phyloP scores from a whole-genome alignment of 2,329 filamentous ascomycete genomes.

The Pseudocercospora pini-densiflorae region DNA sequence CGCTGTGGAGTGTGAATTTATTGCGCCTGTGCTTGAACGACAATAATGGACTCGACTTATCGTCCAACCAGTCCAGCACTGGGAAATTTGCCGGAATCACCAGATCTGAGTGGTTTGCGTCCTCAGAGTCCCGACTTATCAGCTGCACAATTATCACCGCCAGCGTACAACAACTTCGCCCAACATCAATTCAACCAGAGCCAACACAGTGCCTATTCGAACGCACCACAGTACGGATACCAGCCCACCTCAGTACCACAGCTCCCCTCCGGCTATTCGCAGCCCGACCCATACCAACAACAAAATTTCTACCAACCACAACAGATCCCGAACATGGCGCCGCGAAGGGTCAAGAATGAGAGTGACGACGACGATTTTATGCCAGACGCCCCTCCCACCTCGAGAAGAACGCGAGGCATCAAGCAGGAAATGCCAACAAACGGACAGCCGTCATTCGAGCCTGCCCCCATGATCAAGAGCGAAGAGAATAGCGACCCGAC shows the following conservation, averaged over 20 bases:
- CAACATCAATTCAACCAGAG: constrained; percentile 22
- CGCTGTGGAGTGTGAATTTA: not conserved
- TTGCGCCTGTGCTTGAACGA: not conserved
- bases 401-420: constrained; percentile 28
- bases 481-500: constrained; percentile 37
- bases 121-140: constrained; percentile 6
- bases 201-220: constrained; percentile 17
- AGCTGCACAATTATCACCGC: constrained; percentile 2
- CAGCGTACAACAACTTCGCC: constrained; percentile 19
- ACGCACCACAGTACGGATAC: constrained; percentile 19
- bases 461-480: constrained; percentile 25
- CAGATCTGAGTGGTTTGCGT: constrained; percentile 16
- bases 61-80: constrained; percentile 25
- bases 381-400: constrained; percentile 31
- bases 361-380: constrained; percentile 39
- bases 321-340: constrained; percentile 27
- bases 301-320: constrained; percentile 27
- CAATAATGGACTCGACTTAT: constrained; percentile 26
- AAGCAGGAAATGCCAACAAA: constrained; percentile 26
- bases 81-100: constrained; percentile 32
- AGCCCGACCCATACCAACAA: constrained; percentile 20
- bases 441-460: constrained; percentile 13
- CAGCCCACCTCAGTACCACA: constrained; percentile 32
- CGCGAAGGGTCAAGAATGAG: constrained; percentile 26
- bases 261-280: constrained; percentile 9